Base-by-base conservation (phyloP, 2,329 filamentous ascomycete species). In the Alternaria ventricosa region DNA sequence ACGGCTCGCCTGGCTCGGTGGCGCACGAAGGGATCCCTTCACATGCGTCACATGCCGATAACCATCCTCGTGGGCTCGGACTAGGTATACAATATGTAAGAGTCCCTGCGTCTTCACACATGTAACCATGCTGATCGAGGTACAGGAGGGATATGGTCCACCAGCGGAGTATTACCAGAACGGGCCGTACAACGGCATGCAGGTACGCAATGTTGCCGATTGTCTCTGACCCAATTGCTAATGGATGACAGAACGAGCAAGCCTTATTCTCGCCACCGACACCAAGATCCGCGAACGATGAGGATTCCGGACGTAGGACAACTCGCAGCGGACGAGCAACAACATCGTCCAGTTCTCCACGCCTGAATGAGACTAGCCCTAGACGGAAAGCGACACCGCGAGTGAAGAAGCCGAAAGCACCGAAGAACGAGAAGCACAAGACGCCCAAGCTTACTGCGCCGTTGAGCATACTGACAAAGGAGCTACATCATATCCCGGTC, bases 381-480 rank as follows among this genome's bases (percentile, higher is more conserved):
- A 70, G 68, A 61, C 67, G 69, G 13, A 79, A 77, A 56, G 58
- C 70, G 25, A 75, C 76, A 30, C 75, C 74, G 20, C 81, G 79
- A 62, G 65, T 79, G 62, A 83, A 82, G 75, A 84, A 83, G 71
- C 71, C 81, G 58, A 83, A 81, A 72, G 79, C 77, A 33, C 75
- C 74, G 66, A 85, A 82, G 68, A 73, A 76, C 46, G 81, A 82
- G 50, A 84, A 81, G 74, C 77, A 80, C 59, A 80, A 80, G 74
- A 82, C 84, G 20, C 86, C 87, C 3, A 86, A 85, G 65, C 82
- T 95, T 36, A 86, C 86, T 4, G 86, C 86, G 57, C 91, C 93
- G 0, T 83, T 96, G 60, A 94, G 91, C 73, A 85, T 89, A 65
- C 78, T 95, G 68, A 92, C 91, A 6, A 87, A 85, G 68, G 85